These are phyloP conservation scores for Psilocybe cyanescens DNA, from an alignment of 768 basidiomycete species.

Conservation along the genomic window DNA sequence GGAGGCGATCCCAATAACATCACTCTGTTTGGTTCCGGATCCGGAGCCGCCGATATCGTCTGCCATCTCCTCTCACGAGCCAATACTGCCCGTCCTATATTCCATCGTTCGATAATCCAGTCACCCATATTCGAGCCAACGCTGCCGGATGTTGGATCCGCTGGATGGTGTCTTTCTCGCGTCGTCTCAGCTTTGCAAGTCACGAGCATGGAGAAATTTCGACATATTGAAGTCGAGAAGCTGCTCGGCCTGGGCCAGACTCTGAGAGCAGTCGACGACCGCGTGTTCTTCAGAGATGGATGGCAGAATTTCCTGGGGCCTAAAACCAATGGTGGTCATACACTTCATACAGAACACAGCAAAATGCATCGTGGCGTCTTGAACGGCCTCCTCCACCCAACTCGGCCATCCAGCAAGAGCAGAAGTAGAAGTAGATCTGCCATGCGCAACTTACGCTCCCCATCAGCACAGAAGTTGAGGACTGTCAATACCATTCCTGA, in stretches of 20 bases:
- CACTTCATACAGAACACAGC: constrained; percentile 17
- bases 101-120: constrained; percentile 78
- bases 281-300: constrained; percentile 63
- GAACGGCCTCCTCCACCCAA: constrained; percentile 3
- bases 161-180: constrained; percentile 71
- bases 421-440: constrained; percentile 27
- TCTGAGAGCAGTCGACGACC: constrained; percentile 68
- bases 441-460: constrained; percentile 15
- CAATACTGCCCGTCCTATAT: constrained; percentile 64
- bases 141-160: constrained; percentile 59
- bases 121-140: constrained; percentile 67
- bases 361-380: neutral
- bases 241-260: constrained; percentile 56
- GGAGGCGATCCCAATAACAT: constrained; percentile 70
- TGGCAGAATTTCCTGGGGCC: constrained; percentile 47
- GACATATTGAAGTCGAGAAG: constrained; percentile 58
- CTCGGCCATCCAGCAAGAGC: constrained; percentile 25
- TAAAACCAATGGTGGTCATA: constrained; percentile 22
- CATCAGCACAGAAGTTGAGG: constrained; percentile 5
- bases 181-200: constrained; percentile 60
- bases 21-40: constrained; percentile 53
- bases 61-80: constrained; percentile 64
- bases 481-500: constrained; percentile 18
- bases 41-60: constrained; percentile 62
- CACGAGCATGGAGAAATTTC: constrained; percentile 63